Base-by-base conservation (phyloP, 2,329 filamentous ascomycete genomes). In the Cadophora gregata region DNA sequence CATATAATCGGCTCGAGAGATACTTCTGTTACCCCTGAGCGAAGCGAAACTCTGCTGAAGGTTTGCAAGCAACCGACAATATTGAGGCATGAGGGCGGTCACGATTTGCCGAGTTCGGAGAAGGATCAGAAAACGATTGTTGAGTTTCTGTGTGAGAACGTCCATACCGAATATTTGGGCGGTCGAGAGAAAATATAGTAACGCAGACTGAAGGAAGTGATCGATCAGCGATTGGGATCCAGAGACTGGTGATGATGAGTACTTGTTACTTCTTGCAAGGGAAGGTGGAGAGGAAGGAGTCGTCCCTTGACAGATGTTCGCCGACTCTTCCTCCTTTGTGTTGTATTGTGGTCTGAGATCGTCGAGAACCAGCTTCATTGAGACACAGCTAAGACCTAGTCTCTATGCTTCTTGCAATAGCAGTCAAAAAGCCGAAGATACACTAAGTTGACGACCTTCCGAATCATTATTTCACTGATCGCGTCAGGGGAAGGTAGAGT, bases 1-100 rank as follows among this genome's bases (percentile, higher is more conserved):
- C 67, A 67, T 62, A 60, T 71, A 8, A 61, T 71, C 14, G 69
- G 69, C 16, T 56, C 56, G 42, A 42, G 62, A 36, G 67, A 71
- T 38, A 27, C 38, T 24, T 29, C 53, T 47, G 67, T 70, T n/a
- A 56, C 55, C 12, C 29, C 51, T 33, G 62, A 70, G 42, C 63
- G 60, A 51, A 69, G 66, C 27, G 62, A 67, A 60, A 45, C 36
- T n/a, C 58, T 70, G 47, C 16, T 61, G 45, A 42, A 25, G 38
- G 31, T 67, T 10, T 70, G 58, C 63, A 55, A 36, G 25, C 31
- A 60, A 24, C 25, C 58, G 1, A 65, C 27, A 10, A 31, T 66
- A 1, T 63, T 70, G 66, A 68, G 59, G 29, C 66, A 68, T 63
- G 58, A 5, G 0, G 68, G 68, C 47, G 68, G 64, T 7, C 68